These are phyloP conservation scores for Candida broadrunensis DNA, from an alignment of 805 yeast species.

Conservation along the genomic window DNA sequence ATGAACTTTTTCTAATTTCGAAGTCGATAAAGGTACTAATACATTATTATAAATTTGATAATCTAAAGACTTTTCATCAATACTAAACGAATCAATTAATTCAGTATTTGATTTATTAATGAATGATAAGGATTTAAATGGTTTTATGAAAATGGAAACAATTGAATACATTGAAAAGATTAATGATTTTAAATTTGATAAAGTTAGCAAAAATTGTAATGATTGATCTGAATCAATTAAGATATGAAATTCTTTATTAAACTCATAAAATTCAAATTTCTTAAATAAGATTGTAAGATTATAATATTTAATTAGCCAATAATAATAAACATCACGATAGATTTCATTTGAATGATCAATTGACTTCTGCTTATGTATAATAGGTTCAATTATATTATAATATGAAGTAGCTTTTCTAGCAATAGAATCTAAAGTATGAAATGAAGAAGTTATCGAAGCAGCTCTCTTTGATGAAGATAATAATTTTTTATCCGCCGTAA, in stretches of 20 bases:
- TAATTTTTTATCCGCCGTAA: too few species aligned
- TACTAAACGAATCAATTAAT: constrained; percentile 16
- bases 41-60: constrained; percentile 13
- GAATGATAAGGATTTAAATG: constrained; percentile 25
- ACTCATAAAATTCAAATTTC: constrained; percentile 21
- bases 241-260: constrained; percentile 17
- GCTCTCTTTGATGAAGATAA: too few species aligned
- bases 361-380: constrained; percentile 7
- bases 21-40: constrained; percentile 18
- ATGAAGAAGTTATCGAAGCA: constrained; percentile 2
- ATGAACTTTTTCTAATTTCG: constrained; percentile 16
- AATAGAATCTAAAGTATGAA: constrained; percentile 13
- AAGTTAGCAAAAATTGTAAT: background rate
- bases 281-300: constrained; percentile 21
- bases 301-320: constrained; percentile 18
- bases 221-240: background rate
- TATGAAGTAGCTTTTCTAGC: constrained; percentile 22
- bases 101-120: constrained; percentile 11
- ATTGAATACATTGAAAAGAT: constrained; percentile 22
- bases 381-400: constrained; percentile 16
- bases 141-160: constrained; percentile 22
- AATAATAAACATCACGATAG: constrained; percentile 18
- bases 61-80: constrained; percentile 12
- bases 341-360: background rate
- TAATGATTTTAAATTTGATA: constrained; percentile 12